phyloP scores from a whole-genome alignment of 495 filamentous ascomycete species.

The Penicillium canescens region DNA sequence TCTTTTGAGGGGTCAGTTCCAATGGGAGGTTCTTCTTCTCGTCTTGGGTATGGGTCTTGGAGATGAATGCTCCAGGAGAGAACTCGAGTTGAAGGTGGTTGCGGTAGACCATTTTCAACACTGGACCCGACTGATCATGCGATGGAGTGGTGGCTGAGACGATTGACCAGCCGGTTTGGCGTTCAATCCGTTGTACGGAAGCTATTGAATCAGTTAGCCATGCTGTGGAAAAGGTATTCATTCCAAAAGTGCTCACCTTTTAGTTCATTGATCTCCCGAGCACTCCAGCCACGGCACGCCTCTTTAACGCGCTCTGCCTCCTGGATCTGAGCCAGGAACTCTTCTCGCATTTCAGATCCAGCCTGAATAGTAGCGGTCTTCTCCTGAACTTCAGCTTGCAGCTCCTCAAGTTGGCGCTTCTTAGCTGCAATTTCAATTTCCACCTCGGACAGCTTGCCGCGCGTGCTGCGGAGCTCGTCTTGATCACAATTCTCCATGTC shows the following conservation, averaged over 20 bases:
- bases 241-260: constrained; percentile 53
- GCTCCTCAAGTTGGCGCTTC: constrained; percentile 58
- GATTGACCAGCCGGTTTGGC: constrained; percentile 74
- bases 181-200: constrained; percentile 67
- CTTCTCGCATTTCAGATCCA: constrained; percentile 62
- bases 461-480: constrained; percentile 67
- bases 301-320: constrained; percentile 83
- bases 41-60: constrained; percentile 13
- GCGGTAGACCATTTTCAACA: constrained; percentile 76
- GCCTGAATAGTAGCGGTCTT: constrained; percentile 61
- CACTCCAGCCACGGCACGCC: constrained; percentile 86
- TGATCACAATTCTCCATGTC: constrained; percentile 80
- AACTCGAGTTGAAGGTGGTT: constrained; percentile 76
- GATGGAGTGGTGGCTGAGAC: constrained; percentile 54
- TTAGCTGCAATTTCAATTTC: constrained; percentile 72
- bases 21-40: constrained; percentile 26
- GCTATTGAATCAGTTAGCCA: constrained; percentile 39
- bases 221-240: constrained; percentile 7
- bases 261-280: constrained; percentile 69
- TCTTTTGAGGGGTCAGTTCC: constrained; percentile 26
- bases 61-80: constrained; percentile 60
- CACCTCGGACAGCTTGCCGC: constrained; percentile 60
- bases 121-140: constrained; percentile 41
- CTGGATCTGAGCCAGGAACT: constrained; percentile 70
- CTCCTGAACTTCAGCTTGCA: constrained; percentile 62